Percentiles rank a stretch among this genome's conserved stretches.
phyloP scores from a whole-genome alignment of 192 early-diverging fungal genomes.

The Chytriomyces hyalinus region DNA sequence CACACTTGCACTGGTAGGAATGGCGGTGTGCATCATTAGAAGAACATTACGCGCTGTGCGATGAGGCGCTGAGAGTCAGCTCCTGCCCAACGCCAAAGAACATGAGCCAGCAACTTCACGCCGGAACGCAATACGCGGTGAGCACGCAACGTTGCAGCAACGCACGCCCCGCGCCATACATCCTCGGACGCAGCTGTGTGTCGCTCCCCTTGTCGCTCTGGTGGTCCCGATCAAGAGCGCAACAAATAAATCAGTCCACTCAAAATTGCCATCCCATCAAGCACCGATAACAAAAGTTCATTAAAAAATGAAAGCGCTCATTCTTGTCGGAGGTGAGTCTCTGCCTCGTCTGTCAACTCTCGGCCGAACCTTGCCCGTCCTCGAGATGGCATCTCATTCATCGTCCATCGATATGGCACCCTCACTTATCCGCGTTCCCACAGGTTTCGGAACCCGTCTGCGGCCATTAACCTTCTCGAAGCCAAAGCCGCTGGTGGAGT shows the following conservation, averaged over 20 bases:
- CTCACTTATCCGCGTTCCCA: not conserved
- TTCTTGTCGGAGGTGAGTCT: constrained; percentile 59
- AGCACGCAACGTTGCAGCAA: too few relatives aligned
- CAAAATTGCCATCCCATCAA: constrained; percentile 6
- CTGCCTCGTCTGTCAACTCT: not conserved
- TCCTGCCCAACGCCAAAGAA: too few relatives aligned
- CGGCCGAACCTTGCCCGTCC: not conserved
- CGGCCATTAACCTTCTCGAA: constrained; percentile 94
- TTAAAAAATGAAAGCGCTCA: constrained; percentile 61
- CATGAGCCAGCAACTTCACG: too few relatives aligned
- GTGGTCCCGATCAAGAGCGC: not conserved
- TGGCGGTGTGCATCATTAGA: too few relatives aligned
- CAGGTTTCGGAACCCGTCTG: constrained; percentile 97
- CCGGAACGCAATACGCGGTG: too few relatives aligned
- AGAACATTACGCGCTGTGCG: too few relatives aligned
- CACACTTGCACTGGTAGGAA: too few relatives aligned
- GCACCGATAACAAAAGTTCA: not conserved
- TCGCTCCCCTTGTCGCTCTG: too few relatives aligned
- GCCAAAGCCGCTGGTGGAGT: constrained; percentile 99
- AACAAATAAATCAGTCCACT: not conserved
- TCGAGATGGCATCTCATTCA: not conserved
- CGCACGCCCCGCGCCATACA: too few relatives aligned
- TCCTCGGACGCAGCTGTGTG: too few relatives aligned
- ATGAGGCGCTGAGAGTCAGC: too few relatives aligned
- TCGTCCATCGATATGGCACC: not conserved